Percentiles rank a stretch among this genome's conserved stretches.
These are phyloP conservation scores for Colletotrichum sp. DNA, from an alignment of 2,329 filamentous ascomycete species.

Conservation along the genomic window DNA sequence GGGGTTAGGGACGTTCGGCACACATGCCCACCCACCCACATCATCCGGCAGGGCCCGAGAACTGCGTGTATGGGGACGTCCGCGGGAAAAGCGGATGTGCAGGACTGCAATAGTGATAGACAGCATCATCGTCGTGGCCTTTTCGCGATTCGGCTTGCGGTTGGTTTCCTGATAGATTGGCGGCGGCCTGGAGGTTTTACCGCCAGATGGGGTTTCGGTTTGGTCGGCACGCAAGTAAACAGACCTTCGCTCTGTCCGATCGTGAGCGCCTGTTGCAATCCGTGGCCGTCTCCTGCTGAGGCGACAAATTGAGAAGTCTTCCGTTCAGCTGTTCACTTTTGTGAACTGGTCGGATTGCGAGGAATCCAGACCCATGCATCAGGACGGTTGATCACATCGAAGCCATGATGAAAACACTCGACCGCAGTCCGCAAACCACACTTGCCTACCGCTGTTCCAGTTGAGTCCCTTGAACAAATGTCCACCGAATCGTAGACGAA, in stretches of 20 bases:
- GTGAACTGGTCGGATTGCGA: accelerated
- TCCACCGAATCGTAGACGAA: too few species aligned
- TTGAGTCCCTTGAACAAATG: too few species aligned
- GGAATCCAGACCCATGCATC: background rate
- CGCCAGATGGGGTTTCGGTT: background rate
- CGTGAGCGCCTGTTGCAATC: too few species aligned
- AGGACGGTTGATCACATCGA: background rate
- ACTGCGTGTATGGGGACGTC: background rate
- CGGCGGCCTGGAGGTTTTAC: too few species aligned
- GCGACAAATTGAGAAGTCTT: background rate
- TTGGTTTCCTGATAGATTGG: background rate
- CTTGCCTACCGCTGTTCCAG: too few species aligned
- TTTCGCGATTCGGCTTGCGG: accelerated
- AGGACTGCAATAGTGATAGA: background rate
- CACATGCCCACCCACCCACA: background rate
- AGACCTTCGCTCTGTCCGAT: accelerated
- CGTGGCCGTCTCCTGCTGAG: background rate
- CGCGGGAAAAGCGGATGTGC: background rate
- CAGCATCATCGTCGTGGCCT: background rate
- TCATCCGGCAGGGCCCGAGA: background rate
- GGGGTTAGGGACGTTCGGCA: background rate
- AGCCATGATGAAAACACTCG: accelerated
- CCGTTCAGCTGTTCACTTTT: background rate
- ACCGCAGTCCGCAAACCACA: background rate
- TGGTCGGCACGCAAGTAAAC: accelerated